Conservation (phyloP, 2,329 filamentous ascomycete genomes). For the Paradendryphiella salina region DNA sequence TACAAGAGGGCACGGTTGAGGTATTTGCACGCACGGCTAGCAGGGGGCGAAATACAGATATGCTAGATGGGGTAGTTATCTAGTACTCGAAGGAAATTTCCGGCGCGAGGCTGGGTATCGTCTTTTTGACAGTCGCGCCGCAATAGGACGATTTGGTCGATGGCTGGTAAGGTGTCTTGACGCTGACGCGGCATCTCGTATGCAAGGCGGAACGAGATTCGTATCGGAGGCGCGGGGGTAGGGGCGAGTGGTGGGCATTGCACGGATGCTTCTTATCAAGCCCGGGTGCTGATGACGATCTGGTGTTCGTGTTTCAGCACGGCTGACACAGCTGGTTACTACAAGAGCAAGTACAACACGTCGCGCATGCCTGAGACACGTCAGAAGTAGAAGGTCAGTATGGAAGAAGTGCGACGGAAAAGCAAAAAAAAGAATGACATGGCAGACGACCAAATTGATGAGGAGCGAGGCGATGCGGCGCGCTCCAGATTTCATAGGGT, state of each 20-base stretch:
- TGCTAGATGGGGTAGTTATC: not conserved
- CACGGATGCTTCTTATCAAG: not conserved
- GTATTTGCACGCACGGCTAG: not conserved
- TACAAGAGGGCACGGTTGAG: not conserved
- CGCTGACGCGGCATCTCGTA: slow-evolving; percentile 9
- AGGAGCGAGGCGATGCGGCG: not conserved
- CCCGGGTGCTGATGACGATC: slow-evolving; percentile 1
- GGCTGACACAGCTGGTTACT: not conserved
- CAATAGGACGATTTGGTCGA: not conserved
- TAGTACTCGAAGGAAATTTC: not conserved
- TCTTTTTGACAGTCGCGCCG: slow-evolving; percentile 1
- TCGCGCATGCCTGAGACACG: not conserved
- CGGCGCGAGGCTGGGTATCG: not conserved
- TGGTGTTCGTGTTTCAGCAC: slow-evolving; percentile 13
- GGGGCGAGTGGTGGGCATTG: slow-evolving; percentile 4
- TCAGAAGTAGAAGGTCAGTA: not conserved
- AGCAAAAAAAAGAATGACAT: not conserved
- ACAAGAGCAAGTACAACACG: slow-evolving; percentile 1
- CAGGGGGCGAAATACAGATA: not conserved
- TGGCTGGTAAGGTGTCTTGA: slow-evolving; percentile 1
- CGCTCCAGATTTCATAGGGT: slow-evolving; percentile 1
- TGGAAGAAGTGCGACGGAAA: not conserved
- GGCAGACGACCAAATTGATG: too few species aligned
- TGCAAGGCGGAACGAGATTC: slow-evolving; percentile 1
- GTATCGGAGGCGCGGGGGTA: slow-evolving; percentile 7